A percentile compares a stretch with the other conserved stretches of the same genome.
Evolutionary conservation across 1,139 yeast species (phyloP).

Genomic region (Torulaspora globosa): DNA sequence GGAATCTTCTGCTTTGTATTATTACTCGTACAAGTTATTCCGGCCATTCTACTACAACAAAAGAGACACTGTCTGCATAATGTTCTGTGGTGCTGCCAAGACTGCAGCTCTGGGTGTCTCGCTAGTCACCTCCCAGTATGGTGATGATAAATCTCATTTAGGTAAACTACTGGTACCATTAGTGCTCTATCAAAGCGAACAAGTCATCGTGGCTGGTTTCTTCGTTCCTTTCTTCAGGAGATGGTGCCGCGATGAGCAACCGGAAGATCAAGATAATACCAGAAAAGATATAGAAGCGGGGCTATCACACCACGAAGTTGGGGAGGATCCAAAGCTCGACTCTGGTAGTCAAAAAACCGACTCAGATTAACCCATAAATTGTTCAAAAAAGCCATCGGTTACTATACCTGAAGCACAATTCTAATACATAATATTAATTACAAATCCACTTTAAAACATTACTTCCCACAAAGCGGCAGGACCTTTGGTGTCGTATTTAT

Average conservation of each 20-base stretch:
- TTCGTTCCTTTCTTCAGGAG: constrained; percentile 59
- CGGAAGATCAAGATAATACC: constrained; percentile 11
- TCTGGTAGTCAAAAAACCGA: background rate
- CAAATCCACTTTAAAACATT: constrained; percentile 25
- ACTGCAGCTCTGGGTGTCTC: constrained; percentile 91
- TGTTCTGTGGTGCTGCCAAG: constrained; percentile 90
- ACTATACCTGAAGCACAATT: background rate
- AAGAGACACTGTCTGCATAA: constrained; percentile 68
- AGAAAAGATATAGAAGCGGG: constrained; percentile 12
- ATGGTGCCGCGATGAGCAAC: constrained; percentile 49
- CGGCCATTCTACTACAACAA: constrained; percentile 68
- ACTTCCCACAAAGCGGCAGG: constrained; percentile 61
- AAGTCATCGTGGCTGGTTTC: constrained; percentile 71
- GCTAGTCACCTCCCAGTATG: constrained; percentile 73
- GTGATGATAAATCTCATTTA: constrained; percentile 52
- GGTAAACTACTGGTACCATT: constrained; percentile 76
- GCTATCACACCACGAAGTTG: background rate
- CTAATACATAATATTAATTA: background rate
- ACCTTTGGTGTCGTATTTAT: constrained; percentile 74
- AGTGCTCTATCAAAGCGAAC: constrained; percentile 82
- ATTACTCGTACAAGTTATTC: constrained; percentile 40
- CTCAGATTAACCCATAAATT: background rate
- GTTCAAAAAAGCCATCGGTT: background rate
- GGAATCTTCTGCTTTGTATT: constrained; percentile 44
- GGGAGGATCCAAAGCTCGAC: background rate